Base-by-base conservation (phyloP, 2,329 filamentous ascomycete species). In the Ascochyta lentis region DNA sequence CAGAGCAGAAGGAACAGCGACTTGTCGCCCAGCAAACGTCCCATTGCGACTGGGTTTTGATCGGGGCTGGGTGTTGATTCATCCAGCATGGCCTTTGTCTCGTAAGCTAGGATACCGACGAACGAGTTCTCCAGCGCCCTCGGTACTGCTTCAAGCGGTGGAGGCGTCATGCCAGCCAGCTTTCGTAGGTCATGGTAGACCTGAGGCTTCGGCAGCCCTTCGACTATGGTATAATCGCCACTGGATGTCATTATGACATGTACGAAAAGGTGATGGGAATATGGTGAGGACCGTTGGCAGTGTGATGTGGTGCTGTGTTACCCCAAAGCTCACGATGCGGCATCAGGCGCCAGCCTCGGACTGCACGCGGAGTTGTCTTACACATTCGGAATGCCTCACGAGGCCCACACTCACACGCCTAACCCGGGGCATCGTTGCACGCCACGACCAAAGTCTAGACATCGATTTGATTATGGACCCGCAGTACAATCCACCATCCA, bases 1-100 rank as follows among this genome's bases (percentile, higher is more conserved):
- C 77, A 77, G 45, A 84, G 74, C 39, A 78, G 70, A 48, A 83
- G 81, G 60, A 83, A 83, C 72, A 81, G 80, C 6, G 78, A 78
- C 6, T 81, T 81, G 57, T 84, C 82, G 12, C 80, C 79, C 52
- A 83, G 71, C 24, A 84, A 71, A 19, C 82, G 77, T 44, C 81
- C 81, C 81, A 83, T 84, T 0, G 72, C 81, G 6, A 83, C 73
- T n/a, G 64, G 56, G 6, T 34, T 43, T 41, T 72, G 69, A 8
- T 51, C 49, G 1, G 54, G 43, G 4, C 49, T 40, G 3, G 69
- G 67, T 16, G 60, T 65, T 3, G 60, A 61, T 8, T 58, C 62
- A 37, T 67, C 51, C 10, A 64, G 8, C 69, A 72, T 69, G 23
- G 59, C 23, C 33, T 56, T 58, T 23, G 62, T 61, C 41, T 72